phyloP scores from a whole-genome alignment of 2,329 filamentous ascomycete genomes.

The Talaromyces rugulosus region DNA sequence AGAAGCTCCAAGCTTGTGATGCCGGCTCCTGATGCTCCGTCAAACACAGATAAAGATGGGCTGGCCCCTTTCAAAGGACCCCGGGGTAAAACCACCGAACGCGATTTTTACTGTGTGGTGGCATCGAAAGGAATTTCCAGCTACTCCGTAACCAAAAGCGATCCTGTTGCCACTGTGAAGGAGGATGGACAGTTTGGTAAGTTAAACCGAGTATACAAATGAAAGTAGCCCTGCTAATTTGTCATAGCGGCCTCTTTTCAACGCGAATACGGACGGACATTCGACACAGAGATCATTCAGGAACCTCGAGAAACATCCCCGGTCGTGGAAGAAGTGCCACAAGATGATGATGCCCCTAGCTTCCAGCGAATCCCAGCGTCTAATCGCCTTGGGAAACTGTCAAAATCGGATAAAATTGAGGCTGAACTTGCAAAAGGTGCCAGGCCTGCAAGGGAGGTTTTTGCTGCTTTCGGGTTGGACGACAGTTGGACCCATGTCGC shows the following conservation, averaged over 20 bases:
- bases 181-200: constrained; percentile 4
- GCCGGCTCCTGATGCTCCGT: constrained; percentile 27
- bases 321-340: background rate
- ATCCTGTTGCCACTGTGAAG: constrained; percentile 24
- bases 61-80: constrained; percentile 34
- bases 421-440: constrained; percentile 3
- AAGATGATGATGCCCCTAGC: background rate
- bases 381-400: constrained; percentile 24
- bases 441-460: constrained; percentile 8
- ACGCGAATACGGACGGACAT: background rate
- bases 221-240: constrained; percentile 7
- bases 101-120: constrained; percentile 41
- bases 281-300: background rate
- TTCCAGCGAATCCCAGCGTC: constrained; percentile 4
- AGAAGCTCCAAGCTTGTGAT: constrained; percentile 25
- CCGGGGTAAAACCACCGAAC: constrained; percentile 37
- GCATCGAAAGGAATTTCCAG: constrained; percentile 26
- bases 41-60: constrained; percentile 45
- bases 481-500: constrained; percentile 40
- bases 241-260: constrained; percentile 7
- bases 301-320: background rate
- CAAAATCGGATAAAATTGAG: constrained; percentile 35
- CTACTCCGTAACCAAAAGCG: constrained; percentile 31
- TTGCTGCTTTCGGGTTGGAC: constrained; percentile 32
- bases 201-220: constrained; percentile 9